Percentiles rank a stretch among this genome's conserved stretches.
These are phyloP conservation scores for Silybum marianum DNA, from an alignment of 129 eudicot species.

Conservation along the genomic window DNA sequence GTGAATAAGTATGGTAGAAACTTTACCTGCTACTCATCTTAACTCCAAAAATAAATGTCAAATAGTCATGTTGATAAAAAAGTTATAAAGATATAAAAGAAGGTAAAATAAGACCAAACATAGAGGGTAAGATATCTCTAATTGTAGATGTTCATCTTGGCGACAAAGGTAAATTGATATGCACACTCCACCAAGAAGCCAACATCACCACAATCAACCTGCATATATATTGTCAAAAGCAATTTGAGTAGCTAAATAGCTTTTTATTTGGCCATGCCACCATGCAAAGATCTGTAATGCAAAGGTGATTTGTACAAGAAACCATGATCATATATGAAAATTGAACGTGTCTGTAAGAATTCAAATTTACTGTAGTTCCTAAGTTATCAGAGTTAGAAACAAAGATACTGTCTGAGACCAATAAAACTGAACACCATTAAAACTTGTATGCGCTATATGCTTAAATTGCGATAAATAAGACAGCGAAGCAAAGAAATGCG, in stretches of 20 bases:
- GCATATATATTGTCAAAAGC: conserved; percentile 26
- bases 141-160: conserved; percentile 45
- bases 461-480: too few species aligned
- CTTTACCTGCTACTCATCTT: background rate
- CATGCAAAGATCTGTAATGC: too few species aligned
- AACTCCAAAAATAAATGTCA: background rate
- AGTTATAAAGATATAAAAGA: background rate
- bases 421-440: too few species aligned
- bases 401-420: too few species aligned
- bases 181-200: background rate
- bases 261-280: too few species aligned
- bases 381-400: too few species aligned
- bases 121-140: conserved; percentile 49
- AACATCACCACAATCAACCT: conserved; percentile 32
- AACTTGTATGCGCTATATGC: too few species aligned
- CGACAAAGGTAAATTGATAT: conserved; percentile 35
- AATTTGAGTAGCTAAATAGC: conserved; percentile 1
- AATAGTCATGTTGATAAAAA: conserved; percentile 4
- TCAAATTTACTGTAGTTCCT: too few species aligned
- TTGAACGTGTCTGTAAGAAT: too few species aligned
- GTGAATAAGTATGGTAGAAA: background rate
- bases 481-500: too few species aligned
- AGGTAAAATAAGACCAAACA: conserved; percentile 38
- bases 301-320: too few species aligned
- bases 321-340: too few species aligned